Conservation (phyloP, 306 rosid species). For the Morella rubra region DNA sequence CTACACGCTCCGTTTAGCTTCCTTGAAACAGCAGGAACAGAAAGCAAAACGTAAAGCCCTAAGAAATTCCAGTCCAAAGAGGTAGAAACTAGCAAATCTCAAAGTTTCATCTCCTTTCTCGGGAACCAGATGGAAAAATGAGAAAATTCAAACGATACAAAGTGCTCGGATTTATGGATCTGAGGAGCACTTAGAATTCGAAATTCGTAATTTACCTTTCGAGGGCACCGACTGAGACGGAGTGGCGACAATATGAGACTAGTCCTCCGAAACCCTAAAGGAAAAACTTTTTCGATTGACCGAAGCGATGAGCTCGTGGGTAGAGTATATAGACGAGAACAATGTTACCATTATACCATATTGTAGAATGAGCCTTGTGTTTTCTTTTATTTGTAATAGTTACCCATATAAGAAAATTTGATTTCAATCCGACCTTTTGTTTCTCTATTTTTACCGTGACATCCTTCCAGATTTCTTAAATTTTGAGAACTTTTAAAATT, state of each 20-base stretch:
- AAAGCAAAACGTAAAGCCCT: background rate
- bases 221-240: background rate
- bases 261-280: conserved; percentile 50
- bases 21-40: conserved; percentile 1
- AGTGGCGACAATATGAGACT: background rate
- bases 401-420: background rate
- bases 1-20: background rate
- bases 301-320: conserved; percentile 10
- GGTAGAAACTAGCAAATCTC: conserved; percentile 17
- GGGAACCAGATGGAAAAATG: conserved; percentile 14
- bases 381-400: conserved; percentile 7
- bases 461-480: too few species aligned
- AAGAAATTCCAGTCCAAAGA: background rate
- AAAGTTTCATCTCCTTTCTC: conserved; percentile 17
- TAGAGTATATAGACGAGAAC: background rate
- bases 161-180: background rate
- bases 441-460: background rate
- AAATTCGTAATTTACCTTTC: conserved; percentile 33
- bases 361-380: conserved; percentile 13
- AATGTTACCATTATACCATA: background rate
- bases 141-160: background rate
- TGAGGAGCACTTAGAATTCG: background rate
- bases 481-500: too few species aligned
- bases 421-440: background rate
- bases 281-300: conserved; percentile 32